Evolutionary conservation across 306 rosid species (phyloP), one percentile per base, ranked within the genome.

Genomic region (Dalbergia cochinchinensis): DNA sequence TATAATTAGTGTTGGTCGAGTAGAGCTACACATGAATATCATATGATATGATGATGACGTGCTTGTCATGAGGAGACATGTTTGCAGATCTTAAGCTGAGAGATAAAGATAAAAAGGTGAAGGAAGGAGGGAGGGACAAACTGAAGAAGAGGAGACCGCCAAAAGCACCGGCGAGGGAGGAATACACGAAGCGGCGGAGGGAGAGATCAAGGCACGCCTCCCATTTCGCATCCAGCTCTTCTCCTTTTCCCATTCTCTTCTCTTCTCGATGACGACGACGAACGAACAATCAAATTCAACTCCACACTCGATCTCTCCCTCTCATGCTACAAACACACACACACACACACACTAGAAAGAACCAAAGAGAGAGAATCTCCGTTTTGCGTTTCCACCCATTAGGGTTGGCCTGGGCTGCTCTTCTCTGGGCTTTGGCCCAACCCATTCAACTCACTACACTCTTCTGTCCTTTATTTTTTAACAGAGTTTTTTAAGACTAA

Each of bases 171-270:
- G 62, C 62, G 3, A 70, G 8, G 3, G 75, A 70, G 0, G 75
- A 70, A 54, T 70, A 70, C 5, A 70, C 11, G 75, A 50, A 8
- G 75, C 75, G 75, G 8, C 75, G 75, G 13, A 70, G 62, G 33
- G 75, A 14, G n/a, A 70, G 62, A 70, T 70, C 75, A 33, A 51
- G 26, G 12, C 60, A 70, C 9, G 75, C 75, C 15, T 65, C 69
- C 69, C 69, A 65, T 65, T 65, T 65, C 7, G 69, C 69, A 3
- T 70, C 75, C 8, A 69, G 14, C 12, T 69, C 61, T 13, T 50
- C 45, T 69, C 34, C 73, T 11, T n/a, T 26, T 9, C 61, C 74
- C 74, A 69, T 69, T 34, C 15, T 20, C 41, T 11, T 59, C 65
- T 11, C 35, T 59, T 59, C 65, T 3, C 7, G 19, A 9, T 51